These are phyloP conservation scores for Urostyla sp. DNA, from an alignment of 73 alveolate species.

Conservation along the genomic window DNA sequence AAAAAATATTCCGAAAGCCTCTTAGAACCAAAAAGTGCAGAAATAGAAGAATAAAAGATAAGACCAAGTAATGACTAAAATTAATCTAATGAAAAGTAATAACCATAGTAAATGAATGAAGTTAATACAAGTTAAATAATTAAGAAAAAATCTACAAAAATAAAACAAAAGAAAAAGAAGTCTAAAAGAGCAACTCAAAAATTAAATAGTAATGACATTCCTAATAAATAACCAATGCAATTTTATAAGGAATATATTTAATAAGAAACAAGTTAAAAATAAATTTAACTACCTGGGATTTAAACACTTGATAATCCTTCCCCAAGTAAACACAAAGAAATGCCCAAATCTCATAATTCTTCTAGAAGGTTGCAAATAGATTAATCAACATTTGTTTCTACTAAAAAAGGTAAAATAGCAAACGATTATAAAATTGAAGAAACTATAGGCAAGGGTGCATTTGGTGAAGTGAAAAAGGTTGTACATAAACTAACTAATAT, in stretches of 20 bases:
- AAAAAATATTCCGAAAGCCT: neutral
- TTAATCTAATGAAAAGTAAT: neutral
- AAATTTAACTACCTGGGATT: too few species aligned
- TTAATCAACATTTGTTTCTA: neutral
- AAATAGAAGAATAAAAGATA: too few species aligned
- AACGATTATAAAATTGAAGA: slow-evolving; percentile 50
- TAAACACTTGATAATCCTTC: neutral
- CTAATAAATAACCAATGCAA: neutral
- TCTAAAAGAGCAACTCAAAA: neutral
- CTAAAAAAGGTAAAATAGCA: slow-evolving; percentile 15
- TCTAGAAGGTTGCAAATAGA: neutral
- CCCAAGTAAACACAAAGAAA: neutral
- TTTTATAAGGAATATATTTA: neutral
- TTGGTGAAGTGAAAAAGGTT: slow-evolving; percentile 76
- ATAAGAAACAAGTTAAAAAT: neutral
- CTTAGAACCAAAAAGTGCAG: too few species aligned
- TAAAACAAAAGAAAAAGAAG: neutral
- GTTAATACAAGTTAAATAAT: neutral
- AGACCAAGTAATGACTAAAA: slow-evolving; percentile 1
- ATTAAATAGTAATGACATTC: neutral
- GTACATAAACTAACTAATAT: slow-evolving; percentile 71
- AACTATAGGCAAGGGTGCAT: slow-evolving; percentile 78
- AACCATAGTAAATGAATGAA: neutral
- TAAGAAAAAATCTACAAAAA: neutral
- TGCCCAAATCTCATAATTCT: neutral